Conservation (phyloP, 768 basidiomycete species). For the Boletus edulis region DNA sequence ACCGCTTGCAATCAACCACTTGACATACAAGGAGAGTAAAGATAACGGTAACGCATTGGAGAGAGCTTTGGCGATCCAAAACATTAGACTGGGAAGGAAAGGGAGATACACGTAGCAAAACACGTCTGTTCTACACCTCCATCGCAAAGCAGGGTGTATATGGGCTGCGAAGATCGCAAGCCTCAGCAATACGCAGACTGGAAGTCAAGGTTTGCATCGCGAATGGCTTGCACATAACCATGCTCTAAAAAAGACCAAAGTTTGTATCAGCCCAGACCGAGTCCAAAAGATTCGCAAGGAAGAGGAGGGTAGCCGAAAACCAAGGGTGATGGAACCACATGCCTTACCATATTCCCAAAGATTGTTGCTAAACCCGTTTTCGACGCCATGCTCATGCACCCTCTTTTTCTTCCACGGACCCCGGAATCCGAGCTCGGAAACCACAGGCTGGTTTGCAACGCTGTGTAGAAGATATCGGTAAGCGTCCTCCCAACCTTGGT, state of each 20-base stretch:
- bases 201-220: conserved; percentile 41
- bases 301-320: background rate
- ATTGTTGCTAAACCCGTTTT: conserved; percentile 37
- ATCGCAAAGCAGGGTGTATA: background rate
- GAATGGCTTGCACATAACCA: conserved; percentile 58
- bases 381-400: conserved; percentile 41
- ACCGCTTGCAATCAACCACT: background rate
- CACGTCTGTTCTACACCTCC: too few species aligned
- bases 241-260: conserved; percentile 41
- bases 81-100: background rate
- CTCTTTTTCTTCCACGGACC: conserved; percentile 55
- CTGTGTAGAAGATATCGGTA: conserved; percentile 48
- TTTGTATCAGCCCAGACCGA: background rate
- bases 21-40: background rate
- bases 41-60: too few species aligned
- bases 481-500: conserved; percentile 70
- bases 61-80: too few species aligned
- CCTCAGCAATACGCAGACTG: conserved; percentile 31
- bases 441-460: conserved; percentile 18
- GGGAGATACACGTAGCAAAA: background rate
- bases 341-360: conserved; percentile 68
- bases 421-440: conserved; percentile 63
- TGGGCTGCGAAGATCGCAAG: background rate
- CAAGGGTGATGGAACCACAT: background rate
- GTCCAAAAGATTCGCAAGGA: background rate